Evolutionary conservation across 2,329 filamentous ascomycete genomes (phyloP).

Genomic region (Cytospora piceae): DNA sequence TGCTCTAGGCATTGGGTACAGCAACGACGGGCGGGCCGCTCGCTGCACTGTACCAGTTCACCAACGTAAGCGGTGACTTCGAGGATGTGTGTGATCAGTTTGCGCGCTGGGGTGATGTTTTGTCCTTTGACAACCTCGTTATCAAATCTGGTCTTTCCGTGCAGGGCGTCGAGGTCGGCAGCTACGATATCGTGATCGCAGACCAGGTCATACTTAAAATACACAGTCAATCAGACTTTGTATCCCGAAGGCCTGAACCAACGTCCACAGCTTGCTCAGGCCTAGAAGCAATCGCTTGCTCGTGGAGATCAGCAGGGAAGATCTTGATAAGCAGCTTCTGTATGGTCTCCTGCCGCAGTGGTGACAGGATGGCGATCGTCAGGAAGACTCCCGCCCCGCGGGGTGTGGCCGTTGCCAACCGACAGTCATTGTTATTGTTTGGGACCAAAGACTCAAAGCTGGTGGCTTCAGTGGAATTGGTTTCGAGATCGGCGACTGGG

Average conservation of each 20-base stretch:
- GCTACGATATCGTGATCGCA: slow-evolving; percentile 40
- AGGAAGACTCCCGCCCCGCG: neutral
- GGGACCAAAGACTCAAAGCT: neutral
- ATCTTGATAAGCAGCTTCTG: slow-evolving; percentile 30
- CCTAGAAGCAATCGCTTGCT: slow-evolving; percentile 40
- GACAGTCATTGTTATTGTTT: neutral
- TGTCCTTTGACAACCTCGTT: slow-evolving; percentile 38
- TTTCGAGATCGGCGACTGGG: slow-evolving; percentile 8
- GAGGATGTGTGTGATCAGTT: slow-evolving; percentile 40
- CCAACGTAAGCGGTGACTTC: slow-evolving; percentile 47
- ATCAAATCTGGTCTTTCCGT: slow-evolving; percentile 34
- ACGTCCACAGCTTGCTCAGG: neutral
- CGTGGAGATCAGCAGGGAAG: slow-evolving; percentile 23
- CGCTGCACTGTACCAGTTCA: slow-evolving; percentile 45
- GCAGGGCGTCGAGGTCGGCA: slow-evolving; percentile 38
- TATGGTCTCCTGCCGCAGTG: slow-evolving; percentile 43
- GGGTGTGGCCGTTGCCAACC: neutral
- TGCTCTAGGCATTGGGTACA: slow-evolving; percentile 20
- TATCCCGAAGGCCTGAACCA: slow-evolving; percentile 34
- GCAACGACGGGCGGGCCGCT: slow-evolving; percentile 29
- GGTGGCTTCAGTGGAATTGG: slow-evolving; percentile 15
- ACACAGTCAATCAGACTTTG: no score
- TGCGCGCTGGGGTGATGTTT: slow-evolving; percentile 31
- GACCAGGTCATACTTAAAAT: slow-evolving; percentile 30
- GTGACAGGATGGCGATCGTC: slow-evolving; percentile 35